phyloP scores from a whole-genome alignment of 768 basidiomycete genomes.

The Agaricus subrufescens region DNA sequence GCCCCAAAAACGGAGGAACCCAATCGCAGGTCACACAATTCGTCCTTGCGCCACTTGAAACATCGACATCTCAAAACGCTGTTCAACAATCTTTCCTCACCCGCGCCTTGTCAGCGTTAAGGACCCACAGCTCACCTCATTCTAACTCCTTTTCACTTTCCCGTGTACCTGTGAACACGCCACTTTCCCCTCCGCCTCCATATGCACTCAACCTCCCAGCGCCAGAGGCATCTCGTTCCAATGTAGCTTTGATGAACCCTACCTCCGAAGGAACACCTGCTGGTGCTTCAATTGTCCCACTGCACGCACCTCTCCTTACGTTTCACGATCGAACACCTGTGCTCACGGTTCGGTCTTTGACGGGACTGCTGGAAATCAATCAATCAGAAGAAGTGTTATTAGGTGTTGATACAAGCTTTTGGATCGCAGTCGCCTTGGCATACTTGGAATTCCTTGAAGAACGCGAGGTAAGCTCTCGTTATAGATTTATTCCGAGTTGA shows the following conservation, averaged over 20 bases:
- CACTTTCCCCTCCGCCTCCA: constrained; percentile 31
- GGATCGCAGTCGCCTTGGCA: constrained; percentile 68
- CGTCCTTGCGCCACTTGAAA: constrained; percentile 43
- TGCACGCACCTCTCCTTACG: constrained; percentile 39
- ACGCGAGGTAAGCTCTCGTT: constrained; percentile 53
- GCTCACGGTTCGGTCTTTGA: constrained; percentile 50
- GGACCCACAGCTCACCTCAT: constrained; percentile 47
- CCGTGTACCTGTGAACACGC: constrained; percentile 24
- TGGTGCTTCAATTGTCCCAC: constrained; percentile 16
- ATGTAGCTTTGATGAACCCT: constrained; percentile 12
- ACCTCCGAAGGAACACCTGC: constrained; percentile 16
- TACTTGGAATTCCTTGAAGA: constrained; percentile 78
- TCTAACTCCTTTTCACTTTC: constrained; percentile 61
- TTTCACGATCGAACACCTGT: constrained; percentile 74
- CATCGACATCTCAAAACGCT: constrained; percentile 26
- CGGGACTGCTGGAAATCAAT: constrained; percentile 64
- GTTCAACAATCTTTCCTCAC: constrained; percentile 39
- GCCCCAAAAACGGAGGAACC: background rate
- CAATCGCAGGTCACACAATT: constrained; percentile 47
- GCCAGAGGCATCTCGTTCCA: constrained; percentile 11
- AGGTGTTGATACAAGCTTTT: constrained; percentile 75
- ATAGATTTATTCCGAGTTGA: background rate
- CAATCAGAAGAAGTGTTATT: constrained; percentile 46
- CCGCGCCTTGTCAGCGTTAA: constrained; percentile 45
- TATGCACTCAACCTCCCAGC: constrained; percentile 23